Base-by-base conservation (phyloP, 306 rosid species). In the Lablab purpureus region DNA sequence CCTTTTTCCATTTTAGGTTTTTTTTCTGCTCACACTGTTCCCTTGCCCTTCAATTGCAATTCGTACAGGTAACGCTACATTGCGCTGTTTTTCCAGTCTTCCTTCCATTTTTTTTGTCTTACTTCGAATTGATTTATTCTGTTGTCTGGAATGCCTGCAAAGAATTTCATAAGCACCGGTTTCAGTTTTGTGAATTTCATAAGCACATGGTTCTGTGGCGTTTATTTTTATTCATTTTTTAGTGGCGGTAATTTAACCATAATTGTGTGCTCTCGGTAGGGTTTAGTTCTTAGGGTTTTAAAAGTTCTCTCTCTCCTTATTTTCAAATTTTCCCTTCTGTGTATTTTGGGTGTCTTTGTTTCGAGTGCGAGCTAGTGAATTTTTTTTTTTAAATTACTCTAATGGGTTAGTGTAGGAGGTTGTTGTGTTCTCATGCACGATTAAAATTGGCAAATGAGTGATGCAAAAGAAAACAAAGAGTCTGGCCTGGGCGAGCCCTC, bases 361-460 rank as follows among this genome's bases (percentile, higher is more conserved):
- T 10, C 15, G 51, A 41, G 23, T 22, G 28, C 52, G 30, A 17
- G 19, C 21, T 17, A 4, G 21, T 12, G 40, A 13, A 9, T 14
- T 0, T 11, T 46, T 2, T 40, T 2, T 60, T 23, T 80, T 7
- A 40, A 64, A 34, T 72, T 81, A 8, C 10, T 73, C 32, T 75
- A 4, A 22, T 60, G 67, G 58, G 28, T 70, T 69, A 76, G 51
- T 76, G 74, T 80, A 78, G 88, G 71, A 73, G 73, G 70, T 78
- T 73, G 45, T 25, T 43, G 70, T 66, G 68, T 56, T 71, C 81
- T 71, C 47, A 59, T 81, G 85, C 72, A 30, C 68, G 27, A 40
- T 71, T 81, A 37, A 65, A 88, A 73, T 83, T 78, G 56, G 69
- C 68, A 87, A 80, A 94, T 92, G 99, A 82, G 85, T 87, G 88